These are phyloP conservation scores for Ascochyta pisi DNA, from an alignment of 2,329 filamentous ascomycete species.

Conservation along the genomic window DNA sequence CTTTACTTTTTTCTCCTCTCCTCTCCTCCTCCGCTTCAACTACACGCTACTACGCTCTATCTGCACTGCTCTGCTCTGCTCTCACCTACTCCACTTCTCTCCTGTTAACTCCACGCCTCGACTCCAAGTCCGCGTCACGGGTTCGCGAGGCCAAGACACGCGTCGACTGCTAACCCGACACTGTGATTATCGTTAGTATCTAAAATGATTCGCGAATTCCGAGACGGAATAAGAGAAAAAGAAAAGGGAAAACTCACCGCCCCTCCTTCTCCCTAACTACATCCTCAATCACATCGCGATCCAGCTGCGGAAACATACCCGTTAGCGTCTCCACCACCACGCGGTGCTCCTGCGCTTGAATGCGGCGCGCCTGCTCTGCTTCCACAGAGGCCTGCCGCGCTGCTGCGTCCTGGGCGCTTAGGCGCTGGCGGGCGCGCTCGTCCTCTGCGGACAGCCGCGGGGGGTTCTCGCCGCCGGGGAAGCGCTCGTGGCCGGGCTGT, in stretches of 20 bases:
- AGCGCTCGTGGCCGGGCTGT: slow-evolving; percentile 52
- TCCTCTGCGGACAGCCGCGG: slow-evolving; percentile 13
- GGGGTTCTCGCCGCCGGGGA: slow-evolving; percentile 23
- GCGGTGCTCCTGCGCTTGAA: slow-evolving; percentile 83
- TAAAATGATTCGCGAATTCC: too few species aligned
- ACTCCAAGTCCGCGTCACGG: slow-evolving; percentile 17
- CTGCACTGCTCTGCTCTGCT: too few species aligned
- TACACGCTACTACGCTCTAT: too few species aligned
- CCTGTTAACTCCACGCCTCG: too few species aligned
- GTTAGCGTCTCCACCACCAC: slow-evolving; percentile 93
- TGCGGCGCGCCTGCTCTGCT: slow-evolving; percentile 81
- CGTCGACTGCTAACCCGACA: slow-evolving; percentile 57
- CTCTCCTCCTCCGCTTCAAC: too few species aligned
- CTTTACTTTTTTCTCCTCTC: too few species aligned
- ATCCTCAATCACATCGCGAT: slow-evolving; percentile 93
- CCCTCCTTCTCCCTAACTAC: slow-evolving; percentile 96
- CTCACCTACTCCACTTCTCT: too few species aligned
- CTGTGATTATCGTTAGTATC: slow-evolving; percentile 26
- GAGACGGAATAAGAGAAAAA: background rate
- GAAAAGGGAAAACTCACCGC: slow-evolving; percentile 66
- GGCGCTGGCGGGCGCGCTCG: slow-evolving; percentile 34
- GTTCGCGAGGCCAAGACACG: slow-evolving; percentile 55
- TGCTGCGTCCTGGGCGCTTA: slow-evolving; percentile 84
- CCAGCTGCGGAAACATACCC: slow-evolving; percentile 96
- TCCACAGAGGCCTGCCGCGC: slow-evolving; percentile 91